These are phyloP conservation scores for Ocimum tenuiflorum DNA, from an alignment of 257 asterid species.

Conservation along the genomic window DNA sequence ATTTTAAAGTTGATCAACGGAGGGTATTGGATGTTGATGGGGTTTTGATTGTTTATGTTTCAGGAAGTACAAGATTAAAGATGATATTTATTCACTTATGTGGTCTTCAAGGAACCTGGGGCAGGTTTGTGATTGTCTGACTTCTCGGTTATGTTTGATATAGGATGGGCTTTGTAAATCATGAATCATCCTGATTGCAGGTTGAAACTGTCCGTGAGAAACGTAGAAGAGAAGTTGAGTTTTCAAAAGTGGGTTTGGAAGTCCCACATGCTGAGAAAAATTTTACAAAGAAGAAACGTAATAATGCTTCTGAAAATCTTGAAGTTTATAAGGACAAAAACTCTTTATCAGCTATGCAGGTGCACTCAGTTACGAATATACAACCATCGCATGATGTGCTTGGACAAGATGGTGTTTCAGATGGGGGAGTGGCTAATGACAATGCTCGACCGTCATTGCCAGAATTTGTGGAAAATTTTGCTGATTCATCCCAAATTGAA, in stretches of 20 bases:
- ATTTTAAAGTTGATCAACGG: background rate
- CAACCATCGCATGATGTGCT: conserved; percentile 20
- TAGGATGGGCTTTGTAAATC: background rate
- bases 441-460: conserved; percentile 19
- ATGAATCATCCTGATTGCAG: conserved; percentile 28
- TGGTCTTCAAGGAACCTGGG: conserved; percentile 85
- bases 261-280: conserved; percentile 42
- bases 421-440: conserved; percentile 24
- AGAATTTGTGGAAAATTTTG: conserved; percentile 21
- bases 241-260: conserved; percentile 59
- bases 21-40: conserved; percentile 14
- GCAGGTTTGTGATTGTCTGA: conserved; percentile 47
- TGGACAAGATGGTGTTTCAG: conserved; percentile 22
- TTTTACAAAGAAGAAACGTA: conserved; percentile 36
- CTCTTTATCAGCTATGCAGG: conserved; percentile 15
- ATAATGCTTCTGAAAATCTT: conserved; percentile 18
- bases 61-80: conserved; percentile 77
- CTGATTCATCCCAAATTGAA: conserved; percentile 18
- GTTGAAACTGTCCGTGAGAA: conserved; percentile 80
- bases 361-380: conserved; percentile 1
- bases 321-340: conserved; percentile 25
- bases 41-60: conserved; percentile 18
- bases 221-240: conserved; percentile 68
- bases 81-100: conserved; percentile 72
- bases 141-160: background rate